A percentile compares a stretch with the other conserved stretches of the same genome.
Conservation (phyloP, 1,139 yeast species). For the Blastobotrys indianensis region DNA sequence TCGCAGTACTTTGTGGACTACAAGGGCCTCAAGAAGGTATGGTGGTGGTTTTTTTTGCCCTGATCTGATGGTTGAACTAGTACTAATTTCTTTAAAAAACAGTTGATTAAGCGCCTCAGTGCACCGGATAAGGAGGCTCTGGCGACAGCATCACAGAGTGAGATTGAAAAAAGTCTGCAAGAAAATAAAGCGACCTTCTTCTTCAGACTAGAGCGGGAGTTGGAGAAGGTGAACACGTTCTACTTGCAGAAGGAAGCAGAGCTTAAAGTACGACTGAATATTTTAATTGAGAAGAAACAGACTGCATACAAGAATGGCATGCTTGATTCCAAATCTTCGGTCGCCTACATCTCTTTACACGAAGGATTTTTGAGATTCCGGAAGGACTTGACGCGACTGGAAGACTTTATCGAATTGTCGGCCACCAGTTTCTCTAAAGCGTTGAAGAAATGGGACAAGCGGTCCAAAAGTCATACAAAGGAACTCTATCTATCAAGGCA, state of each 20-base stretch:
- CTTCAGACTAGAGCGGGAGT: conserved; percentile 85
- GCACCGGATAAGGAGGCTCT: conserved; percentile 26
- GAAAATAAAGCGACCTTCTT: conserved; percentile 92
- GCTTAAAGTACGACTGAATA: conserved; percentile 64
- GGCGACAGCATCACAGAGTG: conserved; percentile 24
- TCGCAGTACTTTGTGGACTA: conserved; percentile 90
- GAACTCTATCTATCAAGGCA: conserved; percentile 88
- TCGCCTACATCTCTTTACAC: conserved; percentile 60
- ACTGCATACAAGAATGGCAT: conserved; percentile 46
- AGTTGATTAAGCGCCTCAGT: conserved; percentile 39
- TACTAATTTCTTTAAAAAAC: conserved; percentile 1
- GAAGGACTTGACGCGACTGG: conserved; percentile 78
- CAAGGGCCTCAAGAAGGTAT: conserved; percentile 72
- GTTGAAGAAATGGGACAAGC: conserved; percentile 94
- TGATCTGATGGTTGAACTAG: not conserved
- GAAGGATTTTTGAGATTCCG: conserved; percentile 88
- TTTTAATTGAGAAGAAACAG: conserved; percentile 64
- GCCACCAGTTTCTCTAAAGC: conserved; percentile 95
- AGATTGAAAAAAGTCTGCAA: conserved; percentile 57
- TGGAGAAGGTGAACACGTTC: conserved; percentile 87
- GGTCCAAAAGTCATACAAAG: conserved; percentile 90
- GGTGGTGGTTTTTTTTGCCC: not conserved
- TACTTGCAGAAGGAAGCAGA: conserved; percentile 89
- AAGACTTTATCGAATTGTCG: conserved; percentile 88
- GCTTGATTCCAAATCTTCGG: conserved; percentile 42